Conservation (phyloP, 345 rosid genomes). For the Hypericum androsaemum region DNA sequence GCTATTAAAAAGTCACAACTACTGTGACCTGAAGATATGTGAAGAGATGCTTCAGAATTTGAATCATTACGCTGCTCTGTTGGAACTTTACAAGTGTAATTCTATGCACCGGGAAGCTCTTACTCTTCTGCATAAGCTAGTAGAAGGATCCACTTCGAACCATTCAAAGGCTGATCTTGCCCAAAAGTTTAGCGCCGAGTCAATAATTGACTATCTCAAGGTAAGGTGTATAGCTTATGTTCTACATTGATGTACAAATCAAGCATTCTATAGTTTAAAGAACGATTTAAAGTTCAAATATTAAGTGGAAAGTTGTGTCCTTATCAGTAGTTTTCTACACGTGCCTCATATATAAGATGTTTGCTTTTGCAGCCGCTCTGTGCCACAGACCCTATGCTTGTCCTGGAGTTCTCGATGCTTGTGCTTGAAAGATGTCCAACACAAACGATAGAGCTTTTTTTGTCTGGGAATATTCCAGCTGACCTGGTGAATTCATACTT, state of each 20-base stretch:
- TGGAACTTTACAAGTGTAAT: slow-evolving; percentile 77
- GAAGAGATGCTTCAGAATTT: slow-evolving; percentile 79
- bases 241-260: background rate
- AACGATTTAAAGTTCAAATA: no score
- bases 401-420: slow-evolving; percentile 91
- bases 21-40: slow-evolving; percentile 75
- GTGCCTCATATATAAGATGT: background rate
- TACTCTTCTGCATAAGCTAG: slow-evolving; percentile 61
- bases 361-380: slow-evolving; percentile 73
- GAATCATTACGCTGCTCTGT: slow-evolving; percentile 50
- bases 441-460: slow-evolving; percentile 80
- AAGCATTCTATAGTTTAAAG: no score
- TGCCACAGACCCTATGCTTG: slow-evolving; percentile 87
- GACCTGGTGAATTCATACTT: slow-evolving; percentile 96
- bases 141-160: slow-evolving; percentile 57
- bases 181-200: slow-evolving; percentile 68
- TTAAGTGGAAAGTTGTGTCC: no score
- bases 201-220: slow-evolving; percentile 89
- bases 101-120: slow-evolving; percentile 93
- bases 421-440: slow-evolving; percentile 91
- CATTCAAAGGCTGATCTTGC: slow-evolving; percentile 35
- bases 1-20: slow-evolving; percentile 67
- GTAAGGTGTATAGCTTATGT: slow-evolving; percentile 19
- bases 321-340: background rate
- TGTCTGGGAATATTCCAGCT: slow-evolving; percentile 89